phyloP scores from a whole-genome alignment of 129 eudicot species.

The Arctium lappa region DNA sequence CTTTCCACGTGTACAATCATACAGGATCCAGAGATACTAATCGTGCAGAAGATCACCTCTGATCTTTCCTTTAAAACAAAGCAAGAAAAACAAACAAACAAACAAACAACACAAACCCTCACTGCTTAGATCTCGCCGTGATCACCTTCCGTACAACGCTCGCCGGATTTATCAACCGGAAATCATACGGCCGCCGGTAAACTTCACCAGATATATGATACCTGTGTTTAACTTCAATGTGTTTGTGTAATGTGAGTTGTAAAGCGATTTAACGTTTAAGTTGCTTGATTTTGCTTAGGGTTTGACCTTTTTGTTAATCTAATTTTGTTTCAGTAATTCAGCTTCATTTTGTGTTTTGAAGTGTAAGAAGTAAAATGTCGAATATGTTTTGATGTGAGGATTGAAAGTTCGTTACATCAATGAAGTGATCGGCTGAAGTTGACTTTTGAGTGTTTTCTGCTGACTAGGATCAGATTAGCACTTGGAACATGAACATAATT shows the following conservation, averaged over 20 bases:
- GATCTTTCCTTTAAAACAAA: conserved; percentile 16
- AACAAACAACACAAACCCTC: conserved; percentile 7
- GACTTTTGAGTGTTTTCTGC: conserved; percentile 10
- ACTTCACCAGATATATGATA: conserved; percentile 2
- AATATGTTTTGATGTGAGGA: background rate
- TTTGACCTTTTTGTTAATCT: conserved; percentile 9
- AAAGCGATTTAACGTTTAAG: background rate
- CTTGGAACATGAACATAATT: background rate
- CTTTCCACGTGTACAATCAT: conserved; percentile 29
- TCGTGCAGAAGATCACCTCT: conserved; percentile 26
- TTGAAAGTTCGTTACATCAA: background rate
- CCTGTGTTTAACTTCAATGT: conserved; percentile 8
- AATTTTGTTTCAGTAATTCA: background rate
- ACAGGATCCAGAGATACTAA: background rate
- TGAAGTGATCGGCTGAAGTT: conserved; percentile 22
- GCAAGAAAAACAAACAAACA: conserved; percentile 3
- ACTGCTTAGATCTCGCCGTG: conserved; percentile 41
- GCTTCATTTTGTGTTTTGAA: conserved; percentile 1
- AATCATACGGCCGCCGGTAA: conserved; percentile 18
- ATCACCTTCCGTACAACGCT: conserved; percentile 32
- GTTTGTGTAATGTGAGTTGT: conserved; percentile 9
- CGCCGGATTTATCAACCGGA: conserved; percentile 27
- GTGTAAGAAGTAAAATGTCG: conserved; percentile 15
- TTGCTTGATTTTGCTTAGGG: conserved; percentile 19
- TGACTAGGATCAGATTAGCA: conserved; percentile 13